A percentile compares a stretch with the other conserved stretches of the same genome.
phyloP scores from a whole-genome alignment of 352 stramenopile species.

The Phytophthora aleatoria region DNA sequence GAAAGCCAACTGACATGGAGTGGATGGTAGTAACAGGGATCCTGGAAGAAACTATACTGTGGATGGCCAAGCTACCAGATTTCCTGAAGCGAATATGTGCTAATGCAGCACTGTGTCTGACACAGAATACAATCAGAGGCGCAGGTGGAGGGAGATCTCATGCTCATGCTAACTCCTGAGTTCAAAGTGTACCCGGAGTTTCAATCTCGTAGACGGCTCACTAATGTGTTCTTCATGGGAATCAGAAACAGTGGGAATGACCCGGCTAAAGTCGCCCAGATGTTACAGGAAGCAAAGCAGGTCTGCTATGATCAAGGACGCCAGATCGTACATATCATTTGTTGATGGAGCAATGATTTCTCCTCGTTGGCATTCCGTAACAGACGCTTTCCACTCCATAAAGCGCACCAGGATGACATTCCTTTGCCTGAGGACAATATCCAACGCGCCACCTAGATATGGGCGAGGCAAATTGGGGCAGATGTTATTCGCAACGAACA shows the following conservation, averaged over 20 bases:
- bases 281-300: background rate
- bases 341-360: background rate
- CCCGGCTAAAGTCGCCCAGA: background rate
- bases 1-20: background rate
- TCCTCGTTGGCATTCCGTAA: background rate
- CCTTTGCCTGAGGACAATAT: background rate
- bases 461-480: background rate
- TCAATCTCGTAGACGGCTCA: background rate
- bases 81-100: conserved; percentile 1
- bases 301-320: background rate
- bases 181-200: background rate
- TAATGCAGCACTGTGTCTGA: background rate
- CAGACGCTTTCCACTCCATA: background rate
- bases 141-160: background rate
- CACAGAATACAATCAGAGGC: conserved; percentile 2
- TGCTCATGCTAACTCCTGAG: background rate
- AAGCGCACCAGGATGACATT: background rate
- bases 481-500: background rate
- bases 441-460: background rate
- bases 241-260: background rate
- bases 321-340: background rate
- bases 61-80: background rate
- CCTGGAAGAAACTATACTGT: background rate
- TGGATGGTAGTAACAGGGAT: background rate
- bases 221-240: background rate